Base-by-base conservation (phyloP, 208 protist species). In the Naegleria fowleri region DNA sequence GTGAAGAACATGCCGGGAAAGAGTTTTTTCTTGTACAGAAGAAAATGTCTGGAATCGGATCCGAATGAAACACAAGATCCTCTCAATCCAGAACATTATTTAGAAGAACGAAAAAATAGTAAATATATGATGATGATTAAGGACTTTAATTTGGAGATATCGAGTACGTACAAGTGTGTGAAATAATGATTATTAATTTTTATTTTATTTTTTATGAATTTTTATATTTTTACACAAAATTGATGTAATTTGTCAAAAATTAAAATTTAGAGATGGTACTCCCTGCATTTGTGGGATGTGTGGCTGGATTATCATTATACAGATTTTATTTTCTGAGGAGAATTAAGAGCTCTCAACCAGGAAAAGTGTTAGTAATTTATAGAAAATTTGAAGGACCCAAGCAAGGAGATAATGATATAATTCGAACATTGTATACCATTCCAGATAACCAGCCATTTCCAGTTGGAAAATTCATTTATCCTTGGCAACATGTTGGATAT, bases 381-480 rank as follows among this genome's bases (percentile, higher is more conserved):
- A 79, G 67, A 79, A 79, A 79, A 79, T 33, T 36, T 36, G 29
- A 79, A 36, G 67, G 67, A 15, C 16, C 16, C 6, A 79, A 79
- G n/a, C 29, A 36, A 36, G 67, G 67, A 79, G 67, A 79, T 33
- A 79, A 79, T 79, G 67, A 79, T 36, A 79, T 79, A 6, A 79
- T 79, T 36, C 19, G 67, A 79, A 79, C 67, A 15, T 79, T 79
- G 36, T 79, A 79, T 79, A 79, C 67, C 19, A 79, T 79, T 36
- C 67, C 67, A 36, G 67, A 79, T 79, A 79, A 79, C n/a, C 0
- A 36, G n/a, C 67, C 67, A 36, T 79, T 79, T 79, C 67, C 67
- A 79, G 67, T 79, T 79, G 67, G 67, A 36, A 79, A 33, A 79
- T 79, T 79, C 9, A 79, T 79, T 79, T 79, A 79, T 79, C 67